Base-by-base conservation (phyloP, 2,329 filamentous ascomycete genomes). In the Sporothrix dimorphospora region DNA sequence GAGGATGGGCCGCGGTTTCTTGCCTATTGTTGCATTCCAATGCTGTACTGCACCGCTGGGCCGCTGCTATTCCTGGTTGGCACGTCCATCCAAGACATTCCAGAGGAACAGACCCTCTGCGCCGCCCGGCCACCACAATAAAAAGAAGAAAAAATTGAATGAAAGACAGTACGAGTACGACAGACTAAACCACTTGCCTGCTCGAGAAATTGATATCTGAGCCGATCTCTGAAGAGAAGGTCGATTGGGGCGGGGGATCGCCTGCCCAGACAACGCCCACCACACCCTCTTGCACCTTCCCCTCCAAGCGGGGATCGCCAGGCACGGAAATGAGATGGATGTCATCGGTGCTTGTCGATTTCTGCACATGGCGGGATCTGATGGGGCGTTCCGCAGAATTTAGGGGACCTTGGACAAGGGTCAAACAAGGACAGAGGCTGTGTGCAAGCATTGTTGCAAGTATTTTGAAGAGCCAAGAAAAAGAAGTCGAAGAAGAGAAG, bases 311-410 rank as follows among this genome's bases (percentile, higher is more conserved):
- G 40, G 9, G 40, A 59, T 70, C 40, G 68, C 27, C 51, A 61
- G 40, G 42, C 24, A 34, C 40, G 27, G 51, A 66, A 49, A 66
- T 66, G 42, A 66, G 42, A 49, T 47, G 40, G 1, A 49, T 47
- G 40, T 0, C 38, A 27, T 14, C 14, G 16, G 53, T 57, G 34
- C 12, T n/a, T 66, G 40, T 40, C 9, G n/a, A 40, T 42, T 21
- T 47, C 40, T 47, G 61, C 40, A 66, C 61, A 66, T 66, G 61
- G 61, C 61, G 40, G 61, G 63, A 51, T 34, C 24, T 21, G 42
- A 49, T 51, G 21, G 63, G 57, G 34, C n/a, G 57, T 12, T 42
- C 57, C 19, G 14, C 57, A 9, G 2, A 42, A 12, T 24, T 21
- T 63, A 21, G 8, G 34, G 34, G 57, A 5, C 57, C 34, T 40